Conservation (phyloP, 306 rosid species). For the Quercus glauca region DNA sequence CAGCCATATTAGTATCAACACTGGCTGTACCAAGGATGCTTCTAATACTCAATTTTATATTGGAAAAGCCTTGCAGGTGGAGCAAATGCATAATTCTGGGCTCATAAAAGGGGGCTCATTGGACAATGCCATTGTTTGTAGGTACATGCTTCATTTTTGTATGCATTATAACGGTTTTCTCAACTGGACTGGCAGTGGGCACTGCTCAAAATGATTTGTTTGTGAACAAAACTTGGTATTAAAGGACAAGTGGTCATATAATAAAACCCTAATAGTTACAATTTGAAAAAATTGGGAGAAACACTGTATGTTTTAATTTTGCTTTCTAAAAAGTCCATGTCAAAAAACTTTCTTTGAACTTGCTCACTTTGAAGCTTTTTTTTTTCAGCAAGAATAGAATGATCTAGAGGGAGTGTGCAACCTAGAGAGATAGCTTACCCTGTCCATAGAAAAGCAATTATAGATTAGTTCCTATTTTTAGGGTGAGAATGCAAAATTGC, state of each 20-base stretch:
- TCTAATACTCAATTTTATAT: conserved; percentile 11
- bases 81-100: conserved; percentile 72
- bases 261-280: background rate
- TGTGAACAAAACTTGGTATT: background rate
- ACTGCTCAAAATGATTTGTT: background rate
- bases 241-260: too few species aligned
- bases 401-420: too few species aligned
- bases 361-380: background rate
- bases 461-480: background rate
- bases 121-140: conserved; percentile 79
- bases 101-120: conserved; percentile 81
- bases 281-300: background rate
- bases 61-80: conserved; percentile 51
- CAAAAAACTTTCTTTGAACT: background rate
- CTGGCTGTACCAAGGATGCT: background rate
- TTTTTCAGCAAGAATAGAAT: too few species aligned
- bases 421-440: background rate
- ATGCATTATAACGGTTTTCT: background rate
- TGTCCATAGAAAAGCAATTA: background rate
- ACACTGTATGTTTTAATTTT: background rate
- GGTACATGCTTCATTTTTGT: conserved; percentile 44
- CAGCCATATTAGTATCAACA: too few species aligned
- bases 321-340: background rate
- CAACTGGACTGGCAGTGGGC: background rate
- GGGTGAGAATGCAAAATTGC: background rate